These are phyloP conservation scores for Epichloe glyceriae DNA, from an alignment of 2,329 filamentous ascomycete species.

Conservation along the genomic window DNA sequence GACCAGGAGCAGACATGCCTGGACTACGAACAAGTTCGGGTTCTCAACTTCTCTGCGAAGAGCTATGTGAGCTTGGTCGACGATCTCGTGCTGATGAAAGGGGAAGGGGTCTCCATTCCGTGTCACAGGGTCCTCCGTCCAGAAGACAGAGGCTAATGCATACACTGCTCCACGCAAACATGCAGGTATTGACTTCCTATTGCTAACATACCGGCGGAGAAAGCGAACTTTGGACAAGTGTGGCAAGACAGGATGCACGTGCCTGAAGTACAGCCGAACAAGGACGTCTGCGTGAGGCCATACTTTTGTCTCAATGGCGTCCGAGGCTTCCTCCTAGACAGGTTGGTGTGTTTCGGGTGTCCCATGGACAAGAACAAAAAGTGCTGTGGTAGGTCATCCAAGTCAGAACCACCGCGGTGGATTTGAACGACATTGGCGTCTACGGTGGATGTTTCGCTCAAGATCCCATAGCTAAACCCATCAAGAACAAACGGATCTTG, in stretches of 20 bases:
- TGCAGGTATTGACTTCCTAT: slow-evolving; percentile 27
- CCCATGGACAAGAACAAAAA: slow-evolving; percentile 31
- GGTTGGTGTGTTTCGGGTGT: slow-evolving; percentile 30
- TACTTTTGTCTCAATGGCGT: slow-evolving; percentile 29
- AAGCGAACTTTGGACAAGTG: slow-evolving; percentile 32
- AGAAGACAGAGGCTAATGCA: slow-evolving; percentile 22
- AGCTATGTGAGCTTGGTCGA: slow-evolving; percentile 28
- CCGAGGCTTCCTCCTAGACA: slow-evolving; percentile 25
- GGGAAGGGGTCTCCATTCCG: slow-evolving; percentile 10
- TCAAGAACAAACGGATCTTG: slow-evolving; percentile 34
- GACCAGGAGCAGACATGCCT: slow-evolving; percentile 31
- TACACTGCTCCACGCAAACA: slow-evolving; percentile 33
- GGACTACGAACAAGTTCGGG: slow-evolving; percentile 31
- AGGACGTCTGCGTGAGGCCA: slow-evolving; percentile 26
- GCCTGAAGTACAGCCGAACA: slow-evolving; percentile 30
- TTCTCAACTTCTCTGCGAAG: slow-evolving; percentile 33
- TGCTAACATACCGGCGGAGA: slow-evolving; percentile 22
- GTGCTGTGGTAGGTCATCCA: slow-evolving; percentile 28
- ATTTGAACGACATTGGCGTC: slow-evolving; percentile 32
- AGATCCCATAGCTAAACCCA: slow-evolving; percentile 32
- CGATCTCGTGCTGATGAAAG: slow-evolving; percentile 27
- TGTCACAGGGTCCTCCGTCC: slow-evolving; percentile 2
- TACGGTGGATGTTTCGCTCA: slow-evolving; percentile 30
- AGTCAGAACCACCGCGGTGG: slow-evolving; percentile 19
- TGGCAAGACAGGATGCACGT: slow-evolving; percentile 31